Percentiles rank a stretch among this genome's conserved stretches.
Evolutionary conservation across 495 filamentous ascomycete species (phyloP).

Genomic region (Amphirosellinia nigrospora): DNA sequence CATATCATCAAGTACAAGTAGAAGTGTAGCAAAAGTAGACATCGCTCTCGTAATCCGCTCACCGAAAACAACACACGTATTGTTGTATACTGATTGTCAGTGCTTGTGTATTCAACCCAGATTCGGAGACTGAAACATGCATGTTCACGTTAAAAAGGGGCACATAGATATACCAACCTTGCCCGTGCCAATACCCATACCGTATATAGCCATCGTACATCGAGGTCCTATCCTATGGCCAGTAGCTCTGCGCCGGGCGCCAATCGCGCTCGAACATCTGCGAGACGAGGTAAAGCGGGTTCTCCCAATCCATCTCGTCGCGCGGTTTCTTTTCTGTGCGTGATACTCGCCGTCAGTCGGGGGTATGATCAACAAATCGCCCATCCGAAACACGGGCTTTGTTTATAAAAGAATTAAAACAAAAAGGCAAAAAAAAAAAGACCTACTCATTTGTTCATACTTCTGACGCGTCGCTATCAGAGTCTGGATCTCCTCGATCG

Average conservation of each 20-base stretch:
- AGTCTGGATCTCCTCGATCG: conserved; percentile 14
- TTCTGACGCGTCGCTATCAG: conserved; percentile 30
- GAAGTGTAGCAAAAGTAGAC: neutral
- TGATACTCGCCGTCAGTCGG: neutral
- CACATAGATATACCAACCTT: neutral
- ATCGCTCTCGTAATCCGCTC: neutral
- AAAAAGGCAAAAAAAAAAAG: neutral
- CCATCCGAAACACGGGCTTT: too few species aligned
- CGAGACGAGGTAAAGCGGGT: conserved; percentile 40
- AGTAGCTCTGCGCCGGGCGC: conserved; percentile 24
- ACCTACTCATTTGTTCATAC: conserved; percentile 34
- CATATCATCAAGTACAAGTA: neutral
- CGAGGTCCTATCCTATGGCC: conserved; percentile 1
- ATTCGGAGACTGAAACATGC: neutral
- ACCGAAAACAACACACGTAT: neutral
- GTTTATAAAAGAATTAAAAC: too few species aligned
- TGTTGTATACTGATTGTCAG: neutral
- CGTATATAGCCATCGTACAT: neutral
- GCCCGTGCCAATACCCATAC: neutral
- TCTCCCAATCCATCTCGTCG: conserved; percentile 33
- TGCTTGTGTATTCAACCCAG: neutral
- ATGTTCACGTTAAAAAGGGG: neutral
- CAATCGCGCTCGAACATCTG: conserved; percentile 41
- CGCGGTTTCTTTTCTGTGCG: neutral
- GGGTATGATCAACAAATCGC: neutral